Base-by-base conservation (phyloP, 139 green algal species). In the Coelastrella sp. region DNA sequence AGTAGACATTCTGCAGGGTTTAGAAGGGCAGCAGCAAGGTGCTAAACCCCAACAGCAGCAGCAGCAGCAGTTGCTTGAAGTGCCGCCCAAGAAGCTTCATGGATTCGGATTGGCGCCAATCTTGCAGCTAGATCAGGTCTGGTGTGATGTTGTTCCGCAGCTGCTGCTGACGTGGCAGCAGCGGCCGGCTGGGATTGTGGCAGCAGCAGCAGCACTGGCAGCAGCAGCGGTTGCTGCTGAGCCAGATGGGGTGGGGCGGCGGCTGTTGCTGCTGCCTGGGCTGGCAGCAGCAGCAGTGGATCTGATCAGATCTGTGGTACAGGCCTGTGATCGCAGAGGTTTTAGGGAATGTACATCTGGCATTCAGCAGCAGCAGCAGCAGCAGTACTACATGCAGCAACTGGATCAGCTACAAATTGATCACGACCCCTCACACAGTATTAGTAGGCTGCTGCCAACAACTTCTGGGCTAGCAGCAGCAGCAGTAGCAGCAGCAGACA, bases 101-200 rank as follows among this genome's bases (percentile, higher is more conserved):
- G 30, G 62, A 6, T 73, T 85, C 30, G 79, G 79, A 11, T 67
- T 85, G 15, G 82, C 83, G 17, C 32, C 79, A 2, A 59, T 92
- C 71, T 86, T 90, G 38, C 79, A 88, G 62, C 51, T 84, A 2
- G 60, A 66, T 7, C 35, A 79, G 8, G 63, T 92, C 5, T 93
- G 90, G 90, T 32, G 75, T 17, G 34, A 78, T 23, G 51, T 85
- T 27, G 19, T 63, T 27, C 79, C 79, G 2, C 2, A 2, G 6
- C 43, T 73, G 34, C 79, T 74, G 60, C 40, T 74, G 40, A 25
- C 25, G 5, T 74, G 60, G 60, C 60, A 35, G 60, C 62, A 38
- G 40, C 60, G 5, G 62, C 79, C 79, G 32, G 21, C 63, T 3
- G 11, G n/a, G 38, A 2, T 85, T 21, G 30, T 48, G 48, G 79